These are phyloP conservation scores for Aspergillus bridgeri DNA, from an alignment of 495 filamentous ascomycete genomes.

Conservation along the genomic window DNA sequence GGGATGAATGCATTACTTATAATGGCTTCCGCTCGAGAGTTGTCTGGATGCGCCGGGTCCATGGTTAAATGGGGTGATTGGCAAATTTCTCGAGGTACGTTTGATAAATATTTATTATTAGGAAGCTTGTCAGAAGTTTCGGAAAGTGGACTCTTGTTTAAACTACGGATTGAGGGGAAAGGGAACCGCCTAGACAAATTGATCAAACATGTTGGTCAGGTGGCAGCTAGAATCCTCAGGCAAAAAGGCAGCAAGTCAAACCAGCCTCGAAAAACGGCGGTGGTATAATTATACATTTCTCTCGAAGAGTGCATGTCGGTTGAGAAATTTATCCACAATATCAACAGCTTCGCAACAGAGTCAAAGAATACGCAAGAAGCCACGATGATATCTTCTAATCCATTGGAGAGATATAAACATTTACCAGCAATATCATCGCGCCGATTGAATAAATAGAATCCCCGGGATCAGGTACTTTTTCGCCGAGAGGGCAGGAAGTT, in stretches of 20 bases:
- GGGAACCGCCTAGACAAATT: constrained; percentile 8
- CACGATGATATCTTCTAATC: neutral
- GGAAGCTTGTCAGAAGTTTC: neutral
- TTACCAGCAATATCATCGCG: neutral
- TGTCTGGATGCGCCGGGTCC: neutral
- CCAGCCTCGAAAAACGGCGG: too few relatives aligned
- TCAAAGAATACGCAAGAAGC: neutral
- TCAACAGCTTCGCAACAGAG: neutral
- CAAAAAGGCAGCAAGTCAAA: too few relatives aligned
- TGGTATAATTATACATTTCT: neutral
- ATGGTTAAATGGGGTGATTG: neutral
- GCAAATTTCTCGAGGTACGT: too few relatives aligned
- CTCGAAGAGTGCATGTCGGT: neutral
- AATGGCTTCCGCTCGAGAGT: neutral
- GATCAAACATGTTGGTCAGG: neutral
- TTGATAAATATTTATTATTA: neutral
- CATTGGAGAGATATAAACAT: neutral
- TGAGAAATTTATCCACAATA: neutral
- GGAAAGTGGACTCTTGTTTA: neutral
- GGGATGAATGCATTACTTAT: neutral
- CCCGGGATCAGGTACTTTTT: constrained; percentile 21
- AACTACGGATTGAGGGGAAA: neutral
- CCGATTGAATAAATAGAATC: neutral
- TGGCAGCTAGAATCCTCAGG: neutral
- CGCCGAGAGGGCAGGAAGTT: constrained; percentile 76